Evolutionary conservation across 139 green algal genomes (phyloP), one percentile per base, ranked within the genome.

Genomic region (Chlamydomonas sphaeroides): DNA sequence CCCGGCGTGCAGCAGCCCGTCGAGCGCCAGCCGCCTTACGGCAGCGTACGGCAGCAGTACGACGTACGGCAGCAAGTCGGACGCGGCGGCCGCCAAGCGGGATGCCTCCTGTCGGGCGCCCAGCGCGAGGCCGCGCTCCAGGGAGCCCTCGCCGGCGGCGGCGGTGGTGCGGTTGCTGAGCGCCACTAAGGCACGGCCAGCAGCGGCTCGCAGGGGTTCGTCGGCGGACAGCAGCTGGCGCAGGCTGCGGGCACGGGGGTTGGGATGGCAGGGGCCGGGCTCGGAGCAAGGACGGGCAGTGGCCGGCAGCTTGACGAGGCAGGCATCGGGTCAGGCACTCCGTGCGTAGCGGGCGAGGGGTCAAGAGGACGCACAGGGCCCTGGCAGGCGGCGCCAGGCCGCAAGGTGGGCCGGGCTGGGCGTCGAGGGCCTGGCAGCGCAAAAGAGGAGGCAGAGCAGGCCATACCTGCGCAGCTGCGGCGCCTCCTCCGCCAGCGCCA

Each of bases 101-200:
- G 63, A 32, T 30, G 61, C 75, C 62, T 82, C 75, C 32, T 49
- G n/a, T 5, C 33, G 39, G 0, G 75, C 42, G 32, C 42, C 39
- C n/a, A 82, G 75, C 20, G 75, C 75, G 3, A 65, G 42, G 32
- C 63, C 59, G 11, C 5, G 41, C 11, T 72, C 62, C 42, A 82
- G 42, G 33, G 75, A 65, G 41, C 75, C 75, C 23, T 72, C 42
- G 59, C 68, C 38, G 39, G 74, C 74, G 32, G 75, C 42, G 39
- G 73, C 59, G 15, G 23, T 62, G 30, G 59, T 66, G n/a, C 75
- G 75, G 75, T 82, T 82, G 75, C 61, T 73, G n/a, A 82, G 61
- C 32, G 75, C 62, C 42, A 82, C 62, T 2, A 82, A 62, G 0
- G 61, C 61, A 8, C 62, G 62, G 32, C 42, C 41, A 62, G 75